phyloP scores from a whole-genome alignment of 2,329 filamentous ascomycete genomes.

The Cadophora malorum region DNA sequence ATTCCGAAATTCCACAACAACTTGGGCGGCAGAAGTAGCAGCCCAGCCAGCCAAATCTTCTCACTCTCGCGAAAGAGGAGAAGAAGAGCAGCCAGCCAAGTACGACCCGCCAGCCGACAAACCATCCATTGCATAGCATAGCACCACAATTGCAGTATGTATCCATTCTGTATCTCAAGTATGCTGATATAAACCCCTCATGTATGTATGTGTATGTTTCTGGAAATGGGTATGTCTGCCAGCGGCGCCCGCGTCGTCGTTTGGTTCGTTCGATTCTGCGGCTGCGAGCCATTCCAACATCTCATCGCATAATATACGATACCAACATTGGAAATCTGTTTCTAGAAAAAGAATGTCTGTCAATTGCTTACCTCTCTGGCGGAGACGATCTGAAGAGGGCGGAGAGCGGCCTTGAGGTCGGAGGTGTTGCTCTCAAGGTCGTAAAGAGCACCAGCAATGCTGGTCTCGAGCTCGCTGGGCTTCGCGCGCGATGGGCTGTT shows the following conservation, averaged over 20 bases:
- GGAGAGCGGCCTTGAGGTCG: conserved; percentile 94
- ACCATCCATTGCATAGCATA: conserved; percentile 32
- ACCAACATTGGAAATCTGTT: neutral
- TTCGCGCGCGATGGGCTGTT: conserved; percentile 96
- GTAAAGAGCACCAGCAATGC: conserved; percentile 95
- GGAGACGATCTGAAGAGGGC: conserved; percentile 98
- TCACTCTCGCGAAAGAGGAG: neutral
- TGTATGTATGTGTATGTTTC: conserved; percentile 11
- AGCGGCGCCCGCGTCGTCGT: conserved; percentile 36
- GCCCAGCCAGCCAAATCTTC: neutral
- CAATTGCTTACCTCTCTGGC: conserved; percentile 92
- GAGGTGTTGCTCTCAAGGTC: conserved; percentile 99
- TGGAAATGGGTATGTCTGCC: conserved; percentile 35
- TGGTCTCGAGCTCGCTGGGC: conserved; percentile 97
- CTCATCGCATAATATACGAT: neutral
- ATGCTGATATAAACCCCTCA: conserved; percentile 33
- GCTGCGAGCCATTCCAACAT: conserved; percentile 27
- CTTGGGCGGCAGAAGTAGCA: conserved; percentile 21
- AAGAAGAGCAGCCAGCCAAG: neutral
- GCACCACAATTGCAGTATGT: conserved; percentile 31
- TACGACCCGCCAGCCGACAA: conserved; percentile 37
- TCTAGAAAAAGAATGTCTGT: conserved; percentile 24
- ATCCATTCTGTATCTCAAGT: conserved; percentile 41
- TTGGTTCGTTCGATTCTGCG: conserved; percentile 28
- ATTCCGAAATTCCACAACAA: conserved; percentile 65